phyloP scores from a whole-genome alignment of 139 green algal species.

The Prasinococcaceae sp. region DNA sequence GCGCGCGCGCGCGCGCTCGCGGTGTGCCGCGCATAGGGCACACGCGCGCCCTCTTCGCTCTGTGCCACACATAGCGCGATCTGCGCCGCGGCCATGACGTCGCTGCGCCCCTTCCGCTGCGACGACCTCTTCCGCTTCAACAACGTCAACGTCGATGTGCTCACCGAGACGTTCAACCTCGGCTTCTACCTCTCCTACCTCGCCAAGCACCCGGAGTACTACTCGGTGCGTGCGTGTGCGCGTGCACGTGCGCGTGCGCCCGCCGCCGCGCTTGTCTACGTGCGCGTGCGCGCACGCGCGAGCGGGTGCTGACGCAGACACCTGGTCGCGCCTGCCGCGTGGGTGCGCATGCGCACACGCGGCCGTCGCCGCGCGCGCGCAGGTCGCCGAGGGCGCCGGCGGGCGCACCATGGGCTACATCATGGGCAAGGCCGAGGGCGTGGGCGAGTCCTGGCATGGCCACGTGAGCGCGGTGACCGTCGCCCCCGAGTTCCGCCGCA shows the following conservation, averaged over 20 bases:
- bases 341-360: too few relatives aligned
- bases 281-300: too few relatives aligned
- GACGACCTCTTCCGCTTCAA: conserved; percentile 92
- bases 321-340: too few relatives aligned
- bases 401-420: conserved; percentile 78
- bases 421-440: conserved; percentile 87
- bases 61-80: too few relatives aligned
- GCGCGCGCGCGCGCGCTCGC: too few relatives aligned
- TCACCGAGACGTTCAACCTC: conserved; percentile 98
- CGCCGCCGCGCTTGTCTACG: too few relatives aligned
- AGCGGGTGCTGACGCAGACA: too few relatives aligned
- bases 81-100: conserved; percentile 75
- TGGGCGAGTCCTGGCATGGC: conserved; percentile 76
- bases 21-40: too few relatives aligned
- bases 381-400: conserved; percentile 48
- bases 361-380: too few relatives aligned
- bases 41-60: too few relatives aligned
- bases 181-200: conserved; percentile 91
- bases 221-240: too few relatives aligned
- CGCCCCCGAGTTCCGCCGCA: conserved; percentile 30
- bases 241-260: too few relatives aligned
- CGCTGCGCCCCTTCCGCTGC: conserved; percentile 69
- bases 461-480: conserved; percentile 97
- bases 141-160: conserved; percentile 87
- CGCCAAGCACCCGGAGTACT: conserved; percentile 84